A percentile compares a stretch with the other conserved stretches of the same genome.
phyloP scores from a whole-genome alignment of 257 asterid species.

The Solanum corneliomulleri region DNA sequence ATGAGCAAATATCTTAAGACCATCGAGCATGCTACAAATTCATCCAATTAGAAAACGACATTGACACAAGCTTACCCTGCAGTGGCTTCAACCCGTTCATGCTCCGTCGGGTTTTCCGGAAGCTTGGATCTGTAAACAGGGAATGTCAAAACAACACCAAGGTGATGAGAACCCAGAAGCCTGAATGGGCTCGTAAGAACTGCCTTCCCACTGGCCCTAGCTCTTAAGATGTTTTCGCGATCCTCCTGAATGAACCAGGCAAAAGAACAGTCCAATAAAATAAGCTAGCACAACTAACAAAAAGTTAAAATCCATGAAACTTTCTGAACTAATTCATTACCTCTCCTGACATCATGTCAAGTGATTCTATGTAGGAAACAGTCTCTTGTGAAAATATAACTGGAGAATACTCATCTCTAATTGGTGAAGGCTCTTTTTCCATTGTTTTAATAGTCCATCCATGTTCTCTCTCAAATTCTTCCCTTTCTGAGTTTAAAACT shows the following conservation, averaged over 20 bases:
- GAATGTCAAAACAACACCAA: slow-evolving; percentile 90
- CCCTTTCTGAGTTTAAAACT: slow-evolving; percentile 56
- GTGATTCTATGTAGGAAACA: slow-evolving; percentile 66
- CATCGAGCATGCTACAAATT: neutral
- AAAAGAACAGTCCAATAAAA: neutral
- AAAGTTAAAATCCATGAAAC: neutral
- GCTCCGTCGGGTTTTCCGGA: slow-evolving; percentile 47
- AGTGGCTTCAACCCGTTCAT: slow-evolving; percentile 61
- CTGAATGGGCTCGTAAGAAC: slow-evolving; percentile 89
- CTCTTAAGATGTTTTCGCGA: slow-evolving; percentile 84
- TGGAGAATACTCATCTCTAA: slow-evolving; percentile 80
- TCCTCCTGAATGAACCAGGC: slow-evolving; percentile 55
- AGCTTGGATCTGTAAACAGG: slow-evolving; percentile 75
- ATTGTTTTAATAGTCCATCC: slow-evolving; percentile 88
- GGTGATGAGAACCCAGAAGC: slow-evolving; percentile 65
- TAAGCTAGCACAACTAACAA: neutral
- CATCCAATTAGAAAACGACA: neutral
- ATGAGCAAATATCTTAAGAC: neutral
- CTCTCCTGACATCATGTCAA: slow-evolving; percentile 99
- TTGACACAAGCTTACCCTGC: slow-evolving; percentile 54
- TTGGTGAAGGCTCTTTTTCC: slow-evolving; percentile 78
- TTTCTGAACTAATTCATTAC: slow-evolving; percentile 13
- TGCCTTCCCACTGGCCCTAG: slow-evolving; percentile 85
- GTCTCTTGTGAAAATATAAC: slow-evolving; percentile 93
- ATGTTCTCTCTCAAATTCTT: slow-evolving; percentile 58